These are phyloP conservation scores for Oldenlandia corymbosa DNA, from an alignment of 257 asterid genomes.

Conservation along the genomic window DNA sequence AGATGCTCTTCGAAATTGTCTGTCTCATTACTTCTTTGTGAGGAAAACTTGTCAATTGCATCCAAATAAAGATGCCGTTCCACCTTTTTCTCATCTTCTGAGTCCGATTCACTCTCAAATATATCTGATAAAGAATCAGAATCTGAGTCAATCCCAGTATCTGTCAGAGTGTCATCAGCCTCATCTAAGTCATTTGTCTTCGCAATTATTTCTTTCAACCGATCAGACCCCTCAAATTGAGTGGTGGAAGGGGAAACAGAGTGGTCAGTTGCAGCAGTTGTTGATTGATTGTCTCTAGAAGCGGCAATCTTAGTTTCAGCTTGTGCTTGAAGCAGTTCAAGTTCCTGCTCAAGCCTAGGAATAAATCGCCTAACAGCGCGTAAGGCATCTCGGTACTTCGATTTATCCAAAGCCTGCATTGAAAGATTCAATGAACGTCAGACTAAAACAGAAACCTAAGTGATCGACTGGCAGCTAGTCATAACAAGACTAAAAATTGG, in stretches of 20 bases:
- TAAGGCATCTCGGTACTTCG: conserved; percentile 79
- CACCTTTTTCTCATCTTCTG: conserved; percentile 40
- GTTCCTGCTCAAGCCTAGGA: conserved; percentile 85
- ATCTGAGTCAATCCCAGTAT: conserved; percentile 50
- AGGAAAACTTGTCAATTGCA: conserved; percentile 62
- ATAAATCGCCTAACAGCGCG: conserved; percentile 73
- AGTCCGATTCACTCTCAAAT: conserved; percentile 67
- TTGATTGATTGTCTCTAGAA: conserved; percentile 25
- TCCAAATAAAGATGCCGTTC: conserved; percentile 62
- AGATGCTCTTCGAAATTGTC: conserved; percentile 65
- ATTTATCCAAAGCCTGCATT: conserved; percentile 91
- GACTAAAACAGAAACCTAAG: neutral
- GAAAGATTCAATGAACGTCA: conserved; percentile 3
- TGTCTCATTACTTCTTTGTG: conserved; percentile 30
- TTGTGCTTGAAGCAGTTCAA: conserved; percentile 68
- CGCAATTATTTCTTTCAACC: conserved; percentile 52
- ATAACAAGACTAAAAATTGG: neutral
- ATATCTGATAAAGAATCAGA: conserved; percentile 81
- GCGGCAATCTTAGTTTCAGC: conserved; percentile 32
- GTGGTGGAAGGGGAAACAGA: conserved; percentile 21
- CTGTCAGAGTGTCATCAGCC: conserved; percentile 29
- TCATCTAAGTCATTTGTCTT: conserved; percentile 33
- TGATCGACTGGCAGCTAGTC: neutral
- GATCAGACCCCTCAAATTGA: conserved; percentile 47
- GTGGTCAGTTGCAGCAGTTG: conserved; percentile 23